These are phyloP conservation scores for Paraphoma chrysanthemicola DNA, from an alignment of 2,329 filamentous ascomycete species.

Conservation along the genomic window DNA sequence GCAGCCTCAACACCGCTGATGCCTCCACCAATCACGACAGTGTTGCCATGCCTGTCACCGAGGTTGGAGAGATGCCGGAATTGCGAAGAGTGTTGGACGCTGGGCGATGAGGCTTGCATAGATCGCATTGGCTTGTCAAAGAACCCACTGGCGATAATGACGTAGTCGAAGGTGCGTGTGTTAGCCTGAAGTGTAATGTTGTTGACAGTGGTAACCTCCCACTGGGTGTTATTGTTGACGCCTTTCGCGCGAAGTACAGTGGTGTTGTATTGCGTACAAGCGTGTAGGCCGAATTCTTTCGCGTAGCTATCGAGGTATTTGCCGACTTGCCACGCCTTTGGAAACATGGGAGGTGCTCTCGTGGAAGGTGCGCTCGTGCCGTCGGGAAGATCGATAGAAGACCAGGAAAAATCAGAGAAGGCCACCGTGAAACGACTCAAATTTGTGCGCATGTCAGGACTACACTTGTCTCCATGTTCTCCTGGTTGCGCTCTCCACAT, in stretches of 20 bases:
- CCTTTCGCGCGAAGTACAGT: conserved; percentile 40
- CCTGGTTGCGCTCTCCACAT: conserved; percentile 70
- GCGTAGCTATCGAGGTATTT: conserved; percentile 73
- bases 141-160: conserved; percentile 78
- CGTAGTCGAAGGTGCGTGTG: conserved; percentile 65
- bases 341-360: conserved; percentile 66
- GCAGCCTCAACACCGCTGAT: conserved; percentile 84
- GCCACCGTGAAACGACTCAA: conserved; percentile 77
- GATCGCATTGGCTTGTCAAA: conserved; percentile 58
- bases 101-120: conserved; percentile 14
- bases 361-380: conserved; percentile 1
- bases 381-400: conserved; percentile 48
- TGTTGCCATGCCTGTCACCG: conserved; percentile 57
- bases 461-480: conserved; percentile 66
- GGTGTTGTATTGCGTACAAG: conserved; percentile 58
- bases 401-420: conserved; percentile 73
- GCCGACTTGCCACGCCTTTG: conserved; percentile 78
- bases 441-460: conserved; percentile 68
- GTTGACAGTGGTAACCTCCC: conserved; percentile 29
- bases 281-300: conserved; percentile 61
- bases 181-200: conserved; percentile 11
- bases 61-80: conserved; percentile 34
- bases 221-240: conserved; percentile 19
- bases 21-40: conserved; percentile 79
- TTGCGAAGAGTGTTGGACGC: conserved; percentile 37